Conservation (phyloP, 2,329 filamentous ascomycete species). For the Orbilia ellipsospora region DNA sequence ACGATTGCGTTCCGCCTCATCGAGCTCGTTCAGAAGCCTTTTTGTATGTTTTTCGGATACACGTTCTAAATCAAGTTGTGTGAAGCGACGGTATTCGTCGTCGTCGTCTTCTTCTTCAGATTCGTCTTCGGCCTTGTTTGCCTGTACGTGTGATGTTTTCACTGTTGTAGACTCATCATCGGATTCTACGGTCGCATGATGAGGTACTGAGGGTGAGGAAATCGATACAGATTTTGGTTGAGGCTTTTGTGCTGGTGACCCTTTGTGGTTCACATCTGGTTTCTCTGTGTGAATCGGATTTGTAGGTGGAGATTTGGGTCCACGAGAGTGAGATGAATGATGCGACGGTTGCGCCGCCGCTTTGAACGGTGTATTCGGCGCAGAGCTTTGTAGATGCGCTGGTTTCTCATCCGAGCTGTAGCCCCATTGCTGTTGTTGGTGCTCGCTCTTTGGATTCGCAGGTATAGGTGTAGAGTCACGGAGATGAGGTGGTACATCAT, state of each 20-base stretch:
- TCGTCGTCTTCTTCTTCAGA: constrained; percentile 8
- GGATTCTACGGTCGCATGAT: constrained; percentile 11
- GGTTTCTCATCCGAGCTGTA: constrained; percentile 28
- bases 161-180: constrained; percentile 8
- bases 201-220: constrained; percentile 13
- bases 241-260: neutral
- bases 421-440: neutral
- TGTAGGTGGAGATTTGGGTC: neutral
- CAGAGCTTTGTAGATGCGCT: constrained; percentile 29
- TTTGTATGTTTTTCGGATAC: constrained; percentile 41
- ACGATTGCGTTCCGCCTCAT: constrained; percentile 48
- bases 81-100: constrained; percentile 40
- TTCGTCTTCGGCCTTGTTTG: constrained; percentile 2
- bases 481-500: constrained; percentile 27
- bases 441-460: neutral
- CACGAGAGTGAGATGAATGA: neutral
- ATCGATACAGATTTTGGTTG: neutral
- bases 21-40: constrained; percentile 38
- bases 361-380: constrained; percentile 23
- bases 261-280: neutral
- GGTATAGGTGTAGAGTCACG: constrained; percentile 24
- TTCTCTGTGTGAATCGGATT: neutral
- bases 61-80: constrained; percentile 41
- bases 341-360: neutral
- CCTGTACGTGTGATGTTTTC: neutral